Base-by-base conservation (phyloP, 1,284 basidiomycete genomes). In the Melanopsichium pennsylvanicum region DNA sequence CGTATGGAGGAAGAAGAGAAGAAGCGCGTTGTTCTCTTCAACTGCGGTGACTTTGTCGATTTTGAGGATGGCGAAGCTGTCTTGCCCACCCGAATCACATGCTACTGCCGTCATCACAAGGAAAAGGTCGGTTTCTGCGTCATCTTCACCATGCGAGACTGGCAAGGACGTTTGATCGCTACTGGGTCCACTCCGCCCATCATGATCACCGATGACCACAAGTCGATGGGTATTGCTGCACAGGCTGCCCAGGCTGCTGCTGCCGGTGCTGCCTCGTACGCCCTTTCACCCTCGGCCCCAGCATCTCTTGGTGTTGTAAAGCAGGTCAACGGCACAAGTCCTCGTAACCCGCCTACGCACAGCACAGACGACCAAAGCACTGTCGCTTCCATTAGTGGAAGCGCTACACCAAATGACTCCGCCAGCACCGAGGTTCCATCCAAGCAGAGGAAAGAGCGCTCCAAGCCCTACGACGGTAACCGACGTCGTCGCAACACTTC, bases 21-120 rank as follows among this genome's bases (percentile, higher is more conserved):
- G 60, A 78, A 79, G 48, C 76, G 76, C 6, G 72, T 79, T 29
- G 78, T 80, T 2, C 64, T 80, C 12, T 99, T 98, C 84, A 98
- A 98, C 79, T 97, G 94, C 75, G 87, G 92, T 0, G 91, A 96
- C 74, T 87, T 93, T 48, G 86, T 97, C 43, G 91, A 93, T 74
- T 93, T 98, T 78, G 89, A 88, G 13, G 86, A 89, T 16, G 96
- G 96, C 27, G 90, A 91, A 32, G 89, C 89, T 12, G 86, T 92
- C 16, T 85, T 99, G 15, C 96, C 96, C 3, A 89, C 97, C 41
- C 88, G 96, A 40, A 93, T 99, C 69, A 97, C 96, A 7, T 99
- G 96, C 83, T 99, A 99, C 82, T 98, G 96, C 78, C 89, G 96
- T 45, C 96, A 98, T 84, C 96, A 99, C 83, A 89, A 92, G 61